Evolutionary conservation across 495 filamentous ascomycete species (phyloP).

Genomic region (Xylaria flabelliformis): DNA sequence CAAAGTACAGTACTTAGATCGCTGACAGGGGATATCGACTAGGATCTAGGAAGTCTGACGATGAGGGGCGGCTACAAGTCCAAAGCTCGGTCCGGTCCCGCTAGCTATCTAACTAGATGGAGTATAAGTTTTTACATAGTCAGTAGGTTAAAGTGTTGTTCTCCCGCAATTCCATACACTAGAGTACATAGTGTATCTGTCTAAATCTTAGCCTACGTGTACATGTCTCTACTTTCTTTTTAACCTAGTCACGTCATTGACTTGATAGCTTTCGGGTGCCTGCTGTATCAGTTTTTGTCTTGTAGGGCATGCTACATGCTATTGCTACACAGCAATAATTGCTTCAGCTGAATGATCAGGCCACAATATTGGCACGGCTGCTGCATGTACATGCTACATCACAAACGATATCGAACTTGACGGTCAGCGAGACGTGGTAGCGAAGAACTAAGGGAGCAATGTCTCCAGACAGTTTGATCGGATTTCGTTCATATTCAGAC

Average conservation of each 20-base stretch:
- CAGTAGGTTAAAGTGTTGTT: not conserved
- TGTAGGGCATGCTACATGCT: not conserved
- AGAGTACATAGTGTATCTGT: not conserved
- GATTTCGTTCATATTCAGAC: not conserved
- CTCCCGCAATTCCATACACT: not conserved
- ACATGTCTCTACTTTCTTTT: not conserved
- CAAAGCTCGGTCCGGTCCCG: slow-evolving; percentile 4
- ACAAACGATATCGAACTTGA: not conserved
- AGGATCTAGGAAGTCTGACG: not conserved
- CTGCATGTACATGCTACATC: slow-evolving; percentile 11
- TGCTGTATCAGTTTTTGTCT: not conserved
- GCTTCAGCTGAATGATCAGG: slow-evolving; percentile 16
- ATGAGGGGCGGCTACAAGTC: not conserved
- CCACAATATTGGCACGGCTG: slow-evolving; percentile 24
- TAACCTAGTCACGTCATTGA: not conserved
- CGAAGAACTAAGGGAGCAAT: not conserved
- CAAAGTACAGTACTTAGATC: slow-evolving; percentile 24
- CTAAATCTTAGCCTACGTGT: not conserved
- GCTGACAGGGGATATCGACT: slow-evolving; percentile 20
- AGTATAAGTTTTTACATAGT: slow-evolving; percentile 6
- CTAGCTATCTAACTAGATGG: slow-evolving; percentile 6
- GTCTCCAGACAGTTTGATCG: not conserved
- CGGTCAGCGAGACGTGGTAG: slow-evolving; percentile 15
- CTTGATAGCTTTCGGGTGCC: not conserved
- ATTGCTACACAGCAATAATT: not conserved